These are phyloP conservation scores for Colletotrichum sp. DNA, from an alignment of 2,329 filamentous ascomycete genomes.

Conservation along the genomic window DNA sequence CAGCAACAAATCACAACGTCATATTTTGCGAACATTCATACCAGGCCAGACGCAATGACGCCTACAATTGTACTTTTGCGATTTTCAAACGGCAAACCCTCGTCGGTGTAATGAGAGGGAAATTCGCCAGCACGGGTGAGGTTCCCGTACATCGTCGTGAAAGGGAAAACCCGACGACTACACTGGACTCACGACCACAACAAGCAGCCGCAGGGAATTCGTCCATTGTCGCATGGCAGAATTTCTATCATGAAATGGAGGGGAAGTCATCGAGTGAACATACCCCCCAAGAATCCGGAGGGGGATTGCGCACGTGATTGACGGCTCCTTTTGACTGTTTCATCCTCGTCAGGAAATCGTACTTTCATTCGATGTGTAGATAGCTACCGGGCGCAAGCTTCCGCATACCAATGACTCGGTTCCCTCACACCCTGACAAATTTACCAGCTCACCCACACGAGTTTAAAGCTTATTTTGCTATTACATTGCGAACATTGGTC, in stretches of 20 bases:
- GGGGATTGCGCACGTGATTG: not conserved
- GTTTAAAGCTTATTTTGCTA: not conserved
- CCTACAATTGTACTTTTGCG: not conserved
- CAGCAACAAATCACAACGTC: not conserved
- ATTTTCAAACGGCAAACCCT: not conserved
- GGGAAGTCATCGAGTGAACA: not conserved
- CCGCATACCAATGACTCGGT: not conserved
- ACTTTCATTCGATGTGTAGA: not conserved
- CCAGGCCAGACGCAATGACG: not conserved
- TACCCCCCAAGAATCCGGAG: not conserved
- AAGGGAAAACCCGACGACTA: not conserved
- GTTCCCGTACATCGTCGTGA: conserved; percentile 2
- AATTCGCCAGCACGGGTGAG: not conserved
- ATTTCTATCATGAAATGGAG: not conserved
- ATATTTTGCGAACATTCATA: not conserved
- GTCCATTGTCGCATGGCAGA: not conserved
- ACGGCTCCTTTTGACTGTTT: not conserved
- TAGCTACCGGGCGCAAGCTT: too few relatives aligned
- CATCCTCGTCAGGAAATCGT: not conserved
- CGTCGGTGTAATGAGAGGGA: not conserved
- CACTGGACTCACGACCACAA: not conserved
- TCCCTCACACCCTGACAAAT: not conserved
- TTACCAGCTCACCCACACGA: not conserved
- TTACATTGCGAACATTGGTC: too few relatives aligned
- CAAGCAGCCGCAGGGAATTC: not conserved